Percentiles rank a stretch among this genome's conserved stretches.
These are phyloP conservation scores for Mentha longifolia DNA, from an alignment of 257 asterid species.

Conservation along the genomic window DNA sequence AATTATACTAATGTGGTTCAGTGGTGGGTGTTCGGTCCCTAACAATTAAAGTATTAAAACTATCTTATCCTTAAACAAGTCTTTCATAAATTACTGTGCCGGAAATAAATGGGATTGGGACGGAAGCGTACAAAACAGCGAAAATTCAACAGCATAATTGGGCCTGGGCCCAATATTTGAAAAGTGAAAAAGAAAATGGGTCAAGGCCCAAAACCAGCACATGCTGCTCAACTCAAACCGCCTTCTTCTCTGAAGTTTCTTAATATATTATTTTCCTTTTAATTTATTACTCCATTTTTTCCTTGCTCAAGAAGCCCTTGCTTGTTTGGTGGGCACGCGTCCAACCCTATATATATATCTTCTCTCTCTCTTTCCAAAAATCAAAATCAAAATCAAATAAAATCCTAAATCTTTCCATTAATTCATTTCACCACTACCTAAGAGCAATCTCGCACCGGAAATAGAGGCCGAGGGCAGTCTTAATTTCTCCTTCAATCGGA, in stretches of 20 bases:
- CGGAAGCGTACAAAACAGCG: no score
- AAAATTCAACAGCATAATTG: background rate
- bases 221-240: background rate
- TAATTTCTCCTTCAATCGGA: slow-evolving; percentile 14
- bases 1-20: no score
- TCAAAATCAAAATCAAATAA: background rate
- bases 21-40: no score
- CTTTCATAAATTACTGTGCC: no score
- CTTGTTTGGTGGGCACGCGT: slow-evolving; percentile 52
- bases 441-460: background rate
- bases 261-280: background rate
- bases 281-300: background rate
- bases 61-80: no score
- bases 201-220: background rate
- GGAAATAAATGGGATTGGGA: no score
- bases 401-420: slow-evolving; percentile 11
- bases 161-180: slow-evolving; percentile 11
- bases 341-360: slow-evolving; percentile 31
- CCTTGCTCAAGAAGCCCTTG: slow-evolving; percentile 19
- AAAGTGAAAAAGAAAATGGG: background rate
- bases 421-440: slow-evolving; percentile 3
- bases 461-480: slow-evolving; percentile 2
- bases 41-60: no score
- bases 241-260: slow-evolving; percentile 15
- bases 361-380: background rate